Evolutionary conservation across 2,329 filamentous ascomycete species (phyloP).

Genomic region (Scorias spongiosa): DNA sequence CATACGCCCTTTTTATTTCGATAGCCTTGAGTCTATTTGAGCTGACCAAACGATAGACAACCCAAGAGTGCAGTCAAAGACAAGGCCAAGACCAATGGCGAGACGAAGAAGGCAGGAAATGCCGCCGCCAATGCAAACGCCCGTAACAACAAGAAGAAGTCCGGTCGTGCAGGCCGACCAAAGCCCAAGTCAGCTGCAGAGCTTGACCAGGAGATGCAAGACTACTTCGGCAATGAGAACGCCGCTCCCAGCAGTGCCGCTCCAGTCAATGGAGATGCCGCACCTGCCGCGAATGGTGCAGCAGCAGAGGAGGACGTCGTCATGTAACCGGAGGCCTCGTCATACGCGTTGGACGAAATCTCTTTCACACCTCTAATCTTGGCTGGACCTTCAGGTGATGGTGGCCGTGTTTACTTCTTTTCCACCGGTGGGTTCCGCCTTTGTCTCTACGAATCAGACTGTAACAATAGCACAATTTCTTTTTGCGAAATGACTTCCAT

Average conservation of each 20-base stretch:
- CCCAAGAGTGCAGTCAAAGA: conserved; percentile 20
- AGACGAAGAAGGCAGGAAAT: conserved; percentile 29
- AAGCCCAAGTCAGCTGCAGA: conserved; percentile 86
- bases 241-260: conserved; percentile 29
- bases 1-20: background rate
- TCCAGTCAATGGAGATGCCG: conserved; percentile 29
- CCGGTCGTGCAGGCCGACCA: conserved; percentile 47
- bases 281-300: conserved; percentile 32
- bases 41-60: conserved; percentile 8
- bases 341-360: background rate
- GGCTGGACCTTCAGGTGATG: background rate
- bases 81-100: conserved; percentile 25
- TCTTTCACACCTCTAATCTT: background rate
- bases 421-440: background rate
- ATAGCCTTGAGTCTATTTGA: background rate
- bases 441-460: background rate
- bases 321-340: background rate
- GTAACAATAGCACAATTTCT: background rate
- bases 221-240: conserved; percentile 58
- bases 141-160: conserved; percentile 37
- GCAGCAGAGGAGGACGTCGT: conserved; percentile 6
- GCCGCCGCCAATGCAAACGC: conserved; percentile 29
- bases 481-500: too few species aligned
- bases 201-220: conserved; percentile 92
- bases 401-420: too few species aligned